phyloP scores from a whole-genome alignment of 208 protist genomes.

The Wallacemonas rigidus region DNA sequence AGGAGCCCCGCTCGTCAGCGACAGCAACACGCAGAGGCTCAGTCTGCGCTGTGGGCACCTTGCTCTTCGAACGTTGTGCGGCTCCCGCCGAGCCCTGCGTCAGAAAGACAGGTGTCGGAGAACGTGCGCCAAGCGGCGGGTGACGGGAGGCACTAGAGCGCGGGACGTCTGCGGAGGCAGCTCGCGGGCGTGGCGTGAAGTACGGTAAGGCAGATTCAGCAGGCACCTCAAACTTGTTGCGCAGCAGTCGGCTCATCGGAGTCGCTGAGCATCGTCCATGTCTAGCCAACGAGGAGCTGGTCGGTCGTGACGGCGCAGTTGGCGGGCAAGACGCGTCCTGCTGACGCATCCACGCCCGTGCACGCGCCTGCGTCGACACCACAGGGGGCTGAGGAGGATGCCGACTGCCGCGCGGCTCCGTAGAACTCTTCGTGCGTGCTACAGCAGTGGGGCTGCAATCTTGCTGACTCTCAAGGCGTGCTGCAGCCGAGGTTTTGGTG shows the following conservation, averaged over 20 bases:
- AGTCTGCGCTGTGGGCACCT: neutral
- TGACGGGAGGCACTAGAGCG: neutral
- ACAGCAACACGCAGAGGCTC: neutral
- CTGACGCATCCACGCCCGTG: neutral
- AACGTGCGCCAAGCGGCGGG: neutral
- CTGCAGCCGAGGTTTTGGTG: no score
- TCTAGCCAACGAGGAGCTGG: neutral
- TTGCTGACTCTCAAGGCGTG: no score
- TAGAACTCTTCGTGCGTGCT: no score
- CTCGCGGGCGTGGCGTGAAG: neutral
- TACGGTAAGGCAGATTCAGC: neutral
- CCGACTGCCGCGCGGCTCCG: neutral
- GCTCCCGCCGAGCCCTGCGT: neutral
- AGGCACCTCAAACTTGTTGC: conserved; percentile 4
- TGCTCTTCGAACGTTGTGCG: neutral
- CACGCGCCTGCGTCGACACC: neutral
- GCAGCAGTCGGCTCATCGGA: neutral
- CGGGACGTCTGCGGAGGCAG: neutral
- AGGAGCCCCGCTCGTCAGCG: neutral
- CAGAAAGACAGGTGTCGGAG: neutral
- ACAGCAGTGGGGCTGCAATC: no score
- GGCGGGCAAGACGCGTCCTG: neutral
- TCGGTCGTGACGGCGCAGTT: neutral
- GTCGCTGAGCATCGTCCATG: neutral
- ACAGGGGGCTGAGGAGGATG: no score